Percentiles rank a stretch among this genome's conserved stretches.
phyloP scores from a whole-genome alignment of 2,329 filamentous ascomycete genomes.

The Hymenoscyphus occultus region DNA sequence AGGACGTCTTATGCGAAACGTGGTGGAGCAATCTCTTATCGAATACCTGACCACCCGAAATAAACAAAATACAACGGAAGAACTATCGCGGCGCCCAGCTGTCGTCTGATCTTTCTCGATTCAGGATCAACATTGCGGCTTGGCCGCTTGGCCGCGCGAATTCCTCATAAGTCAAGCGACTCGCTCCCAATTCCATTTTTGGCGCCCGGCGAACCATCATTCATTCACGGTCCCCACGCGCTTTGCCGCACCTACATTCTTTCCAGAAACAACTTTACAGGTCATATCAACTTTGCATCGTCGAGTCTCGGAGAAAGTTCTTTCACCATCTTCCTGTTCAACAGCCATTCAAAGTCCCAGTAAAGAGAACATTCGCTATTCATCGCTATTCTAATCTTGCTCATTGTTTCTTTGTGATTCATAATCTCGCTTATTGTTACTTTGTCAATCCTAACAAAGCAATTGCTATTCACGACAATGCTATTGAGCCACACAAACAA shows the following conservation, averaged over 20 bases:
- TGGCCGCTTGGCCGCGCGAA: background rate
- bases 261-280: background rate
- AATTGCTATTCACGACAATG: conserved; percentile 25
- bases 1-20: conserved; percentile 9
- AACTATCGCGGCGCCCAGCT: no score
- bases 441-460: conserved; percentile 11
- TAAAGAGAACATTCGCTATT: conserved; percentile 7
- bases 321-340: conserved; percentile 6
- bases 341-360: background rate
- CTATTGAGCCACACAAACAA: conserved; percentile 16
- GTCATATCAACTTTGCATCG: background rate
- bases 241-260: conserved; percentile 3
- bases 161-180: background rate
- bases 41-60: background rate
- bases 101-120: background rate
- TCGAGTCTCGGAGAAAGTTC: conserved; percentile 4
- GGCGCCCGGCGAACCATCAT: background rate
- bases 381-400: conserved; percentile 13
- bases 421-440: conserved; percentile 5
- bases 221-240: background rate
- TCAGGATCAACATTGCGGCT: background rate
- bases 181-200: background rate
- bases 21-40: background rate
- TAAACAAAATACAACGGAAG: background rate
- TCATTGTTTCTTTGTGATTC: conserved; percentile 12